Evolutionary conservation across 116 monocot species (phyloP), one percentile per base, ranked within the genome.

Genomic region (Iris pallida): DNA sequence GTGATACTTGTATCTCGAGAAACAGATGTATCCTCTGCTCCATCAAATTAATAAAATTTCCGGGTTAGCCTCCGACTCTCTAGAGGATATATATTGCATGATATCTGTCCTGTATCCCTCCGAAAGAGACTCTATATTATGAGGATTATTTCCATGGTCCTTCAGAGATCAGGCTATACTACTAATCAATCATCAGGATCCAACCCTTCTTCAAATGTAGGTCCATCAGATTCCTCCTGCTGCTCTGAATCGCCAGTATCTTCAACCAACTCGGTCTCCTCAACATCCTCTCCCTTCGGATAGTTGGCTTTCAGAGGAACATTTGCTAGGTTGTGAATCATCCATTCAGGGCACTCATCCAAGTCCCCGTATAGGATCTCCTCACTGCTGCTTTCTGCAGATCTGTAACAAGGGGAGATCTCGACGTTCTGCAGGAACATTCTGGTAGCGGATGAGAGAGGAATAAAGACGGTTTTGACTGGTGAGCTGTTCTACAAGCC

Each of bases 401-500:
- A 11, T 16, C 49, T 10, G 20, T 30, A 44, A 52, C 45, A 51
- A 40, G n/a, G 43, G 45, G 54, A 7, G 59, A 42, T 18, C 71
- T 75, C 8, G 80, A 74, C 20, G 81, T 78, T 70, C 77, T 79
- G 70, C 97, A 97, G 11, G 87, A 87, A 64, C 97, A 97, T 70
- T 92, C 97, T 44, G 97, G 97, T 41, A 97, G 68, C 2, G 97
- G 97, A 47, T 97, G 90, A n/a, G 92, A 85, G 63, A 97, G 81
- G 64, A 97, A 97, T 16, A 80, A 82, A 18, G 53, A 54, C 14
- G 86, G 80, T 75, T 82, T 91, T 16, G 84, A 86, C 57, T 59
- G 47, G 53, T 56, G 64, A 44, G 73, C 75, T 67, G 76, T 45
- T 18, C 47, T 53, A 74, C 60, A 13, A 96, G 45, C 92, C 96